phyloP scores from a whole-genome alignment of 169 alveolate species.

The Sarcocystis neurona region DNA sequence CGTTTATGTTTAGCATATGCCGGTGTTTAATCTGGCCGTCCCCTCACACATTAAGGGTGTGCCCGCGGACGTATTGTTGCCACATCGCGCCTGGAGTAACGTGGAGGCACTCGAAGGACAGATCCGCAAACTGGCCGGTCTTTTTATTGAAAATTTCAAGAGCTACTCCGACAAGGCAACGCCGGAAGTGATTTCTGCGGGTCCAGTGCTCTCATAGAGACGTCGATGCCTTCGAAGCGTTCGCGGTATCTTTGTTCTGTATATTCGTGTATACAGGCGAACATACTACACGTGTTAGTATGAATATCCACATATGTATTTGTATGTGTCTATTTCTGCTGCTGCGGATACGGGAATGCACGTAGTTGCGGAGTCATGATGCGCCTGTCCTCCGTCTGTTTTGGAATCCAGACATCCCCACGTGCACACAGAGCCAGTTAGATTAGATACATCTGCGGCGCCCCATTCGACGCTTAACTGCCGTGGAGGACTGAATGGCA shows the following conservation, averaged over 20 bases:
- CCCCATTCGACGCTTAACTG: too few species aligned
- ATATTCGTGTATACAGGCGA: not conserved
- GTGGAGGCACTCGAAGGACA: not conserved
- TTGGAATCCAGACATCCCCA: too few species aligned
- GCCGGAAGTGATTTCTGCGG: constrained; percentile 52
- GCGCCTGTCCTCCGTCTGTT: too few species aligned
- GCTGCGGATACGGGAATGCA: not conserved
- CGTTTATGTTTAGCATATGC: constrained; percentile 1
- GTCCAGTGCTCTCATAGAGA: constrained; percentile 28
- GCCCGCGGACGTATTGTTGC: constrained; percentile 54
- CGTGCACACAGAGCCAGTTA: too few species aligned
- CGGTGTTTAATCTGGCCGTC: constrained; percentile 43
- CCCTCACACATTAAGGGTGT: constrained; percentile 51
- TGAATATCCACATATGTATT: too few species aligned
- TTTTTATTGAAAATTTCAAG: constrained; percentile 58
- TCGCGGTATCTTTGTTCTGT: not conserved
- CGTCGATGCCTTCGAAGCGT: not conserved
- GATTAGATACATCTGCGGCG: too few species aligned
- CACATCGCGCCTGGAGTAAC: constrained; percentile 46
- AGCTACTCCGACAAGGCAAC: constrained; percentile 52
- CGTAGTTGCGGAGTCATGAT: not conserved
- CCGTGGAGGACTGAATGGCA: too few species aligned
- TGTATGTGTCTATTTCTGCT: not conserved
- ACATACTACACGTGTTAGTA: too few species aligned
- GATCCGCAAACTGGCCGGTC: constrained; percentile 34